Percentiles rank a stretch among this genome's conserved stretches.
These are phyloP conservation scores for Eucalyptus cloeziana DNA, from an alignment of 345 rosid genomes.

Conservation along the genomic window DNA sequence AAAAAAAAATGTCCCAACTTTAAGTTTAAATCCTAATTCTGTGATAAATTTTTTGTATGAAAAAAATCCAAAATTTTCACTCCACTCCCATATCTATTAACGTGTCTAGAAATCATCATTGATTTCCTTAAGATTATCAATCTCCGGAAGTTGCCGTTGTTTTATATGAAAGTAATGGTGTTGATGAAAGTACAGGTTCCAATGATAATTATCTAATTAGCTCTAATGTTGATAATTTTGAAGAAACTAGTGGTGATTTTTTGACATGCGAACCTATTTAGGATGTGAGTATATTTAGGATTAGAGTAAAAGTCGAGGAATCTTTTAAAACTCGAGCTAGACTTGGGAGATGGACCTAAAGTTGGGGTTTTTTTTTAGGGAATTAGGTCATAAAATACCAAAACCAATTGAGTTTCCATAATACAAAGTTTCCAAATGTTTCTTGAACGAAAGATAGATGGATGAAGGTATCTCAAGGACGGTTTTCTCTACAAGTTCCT, in stretches of 20 bases:
- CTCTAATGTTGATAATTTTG: not conserved
- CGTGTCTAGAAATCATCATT: fast-evolving
- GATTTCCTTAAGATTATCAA: not conserved
- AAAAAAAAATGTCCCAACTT: not conserved
- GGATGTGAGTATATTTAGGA: not conserved
- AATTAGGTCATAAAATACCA: not conserved
- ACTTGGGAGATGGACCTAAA: not conserved
- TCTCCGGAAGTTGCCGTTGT: fast-evolving
- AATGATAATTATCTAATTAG: not conserved
- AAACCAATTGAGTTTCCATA: not conserved
- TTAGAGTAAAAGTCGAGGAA: not conserved
- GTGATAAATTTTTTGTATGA: not conserved
- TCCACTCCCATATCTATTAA: fast-evolving
- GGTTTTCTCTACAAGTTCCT: not conserved
- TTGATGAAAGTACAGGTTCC: fast-evolving
- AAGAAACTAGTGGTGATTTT: not conserved
- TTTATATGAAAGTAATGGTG: fast-evolving
- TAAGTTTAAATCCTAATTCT: fast-evolving
- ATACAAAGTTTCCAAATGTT: not conserved
- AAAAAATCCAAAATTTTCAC: not conserved
- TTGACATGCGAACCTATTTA: too few relatives aligned
- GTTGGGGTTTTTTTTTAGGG: not conserved
- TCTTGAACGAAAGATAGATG: not conserved
- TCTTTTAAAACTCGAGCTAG: not conserved
- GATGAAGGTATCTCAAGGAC: not conserved